phyloP scores from a whole-genome alignment of 2,329 filamentous ascomycete species.

The Fonsecaea pugnacius region DNA sequence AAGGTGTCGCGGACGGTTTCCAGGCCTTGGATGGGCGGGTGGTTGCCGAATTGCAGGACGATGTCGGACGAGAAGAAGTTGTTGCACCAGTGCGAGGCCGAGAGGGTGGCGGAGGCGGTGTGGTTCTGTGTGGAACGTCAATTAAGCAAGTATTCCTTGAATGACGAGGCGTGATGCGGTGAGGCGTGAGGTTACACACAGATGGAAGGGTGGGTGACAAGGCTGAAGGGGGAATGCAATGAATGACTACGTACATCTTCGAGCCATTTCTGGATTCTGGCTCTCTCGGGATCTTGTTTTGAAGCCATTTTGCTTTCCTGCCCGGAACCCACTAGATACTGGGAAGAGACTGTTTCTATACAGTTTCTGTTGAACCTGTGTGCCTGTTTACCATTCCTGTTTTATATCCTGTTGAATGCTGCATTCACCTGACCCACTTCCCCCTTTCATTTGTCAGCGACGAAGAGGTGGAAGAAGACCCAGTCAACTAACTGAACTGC shows the following conservation, averaged over 20 bases:
- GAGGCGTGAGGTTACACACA: background rate
- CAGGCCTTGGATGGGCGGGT: conserved; percentile 15
- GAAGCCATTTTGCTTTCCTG: background rate
- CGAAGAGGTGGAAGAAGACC: background rate
- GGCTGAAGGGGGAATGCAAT: background rate
- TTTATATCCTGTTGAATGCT: background rate
- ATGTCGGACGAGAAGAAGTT: conserved; percentile 26
- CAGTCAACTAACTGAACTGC: too few relatives aligned
- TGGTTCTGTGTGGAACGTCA: conserved; percentile 19
- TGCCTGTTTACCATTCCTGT: background rate
- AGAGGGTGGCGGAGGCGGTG: conserved; percentile 20
- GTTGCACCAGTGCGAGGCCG: conserved; percentile 26
- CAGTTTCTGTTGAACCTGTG: background rate
- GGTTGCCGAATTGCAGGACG: conserved; percentile 30
- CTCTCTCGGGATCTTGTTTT: background rate
- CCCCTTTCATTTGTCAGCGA: background rate
- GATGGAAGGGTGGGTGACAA: background rate
- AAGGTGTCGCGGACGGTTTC: conserved; percentile 17
- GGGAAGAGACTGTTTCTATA: background rate
- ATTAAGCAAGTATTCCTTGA: background rate
- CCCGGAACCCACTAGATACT: background rate
- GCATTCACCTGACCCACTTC: background rate
- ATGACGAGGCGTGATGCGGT: background rate
- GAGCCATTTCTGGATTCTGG: conserved; percentile 21
- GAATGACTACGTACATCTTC: conserved; percentile 17